Percentiles rank a stretch among this genome's conserved stretches.
These are phyloP conservation scores for Echeveria elegans DNA, from an alignment of 164 flowering plant species.

Conservation along the genomic window DNA sequence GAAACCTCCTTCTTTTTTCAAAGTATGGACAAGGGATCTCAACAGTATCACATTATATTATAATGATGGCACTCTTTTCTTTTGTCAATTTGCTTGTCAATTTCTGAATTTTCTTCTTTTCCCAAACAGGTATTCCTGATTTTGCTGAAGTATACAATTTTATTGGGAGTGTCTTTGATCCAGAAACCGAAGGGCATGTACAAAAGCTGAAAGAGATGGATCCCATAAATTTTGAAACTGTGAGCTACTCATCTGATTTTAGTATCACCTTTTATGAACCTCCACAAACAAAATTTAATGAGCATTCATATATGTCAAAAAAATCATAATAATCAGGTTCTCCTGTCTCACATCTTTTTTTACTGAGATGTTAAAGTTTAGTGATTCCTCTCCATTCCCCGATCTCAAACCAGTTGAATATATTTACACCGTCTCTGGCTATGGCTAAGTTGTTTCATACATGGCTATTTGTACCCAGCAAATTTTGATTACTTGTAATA, in stretches of 20 bases:
- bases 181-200: slow-evolving; percentile 57
- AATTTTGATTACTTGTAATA: neutral
- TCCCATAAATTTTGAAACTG: slow-evolving; percentile 87
- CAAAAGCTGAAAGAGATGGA: slow-evolving; percentile 94
- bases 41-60: neutral
- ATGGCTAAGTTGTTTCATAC: no score
- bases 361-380: no score
- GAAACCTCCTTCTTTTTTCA: neutral
- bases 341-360: no score
- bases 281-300: no score
- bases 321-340: no score
- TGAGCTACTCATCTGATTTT: slow-evolving; percentile 28
- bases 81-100: neutral
- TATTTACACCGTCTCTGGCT: no score
- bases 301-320: no score
- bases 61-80: neutral
- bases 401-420: no score
- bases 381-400: no score
- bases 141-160: slow-evolving; percentile 86
- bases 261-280: no score
- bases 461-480: no score
- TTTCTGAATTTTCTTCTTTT: slow-evolving; percentile 11
- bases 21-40: neutral
- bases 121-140: slow-evolving; percentile 65
- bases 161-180: slow-evolving; percentile 92